Percentiles rank a stretch among this genome's conserved stretches.
These are phyloP conservation scores for Xylaria acuta DNA, from an alignment of 495 filamentous ascomycete genomes.

Conservation along the genomic window DNA sequence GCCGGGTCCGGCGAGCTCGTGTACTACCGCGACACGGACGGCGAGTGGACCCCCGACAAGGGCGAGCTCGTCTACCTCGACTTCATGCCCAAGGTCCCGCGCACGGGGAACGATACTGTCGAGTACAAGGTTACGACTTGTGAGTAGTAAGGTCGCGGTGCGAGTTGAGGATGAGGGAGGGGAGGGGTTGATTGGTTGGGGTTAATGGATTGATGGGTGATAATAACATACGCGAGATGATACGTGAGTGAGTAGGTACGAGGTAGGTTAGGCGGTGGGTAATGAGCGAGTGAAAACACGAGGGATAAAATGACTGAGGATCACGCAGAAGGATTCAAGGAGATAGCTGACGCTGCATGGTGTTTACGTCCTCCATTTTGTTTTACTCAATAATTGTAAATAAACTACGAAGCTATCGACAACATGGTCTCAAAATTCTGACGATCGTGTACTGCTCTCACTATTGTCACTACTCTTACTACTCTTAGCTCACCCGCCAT, in stretches of 20 bases:
- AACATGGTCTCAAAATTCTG: neutral
- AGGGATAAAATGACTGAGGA: neutral
- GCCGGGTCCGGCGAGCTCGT: constrained; percentile 46
- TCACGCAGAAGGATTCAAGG: neutral
- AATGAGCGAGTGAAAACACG: neutral
- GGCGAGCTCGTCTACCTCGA: constrained; percentile 48
- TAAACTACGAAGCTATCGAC: neutral
- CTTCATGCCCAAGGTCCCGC: constrained; percentile 50
- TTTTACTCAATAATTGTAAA: neutral
- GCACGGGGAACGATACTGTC: constrained; percentile 47
- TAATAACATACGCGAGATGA: neutral
- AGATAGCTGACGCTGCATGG: neutral
- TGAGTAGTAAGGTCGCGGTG: no score
- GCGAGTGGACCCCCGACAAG: constrained; percentile 48
- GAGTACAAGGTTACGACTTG: constrained; percentile 47
- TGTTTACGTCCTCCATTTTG: neutral
- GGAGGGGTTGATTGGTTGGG: neutral
- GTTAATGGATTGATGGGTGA: neutral
- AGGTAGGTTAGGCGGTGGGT: no score
- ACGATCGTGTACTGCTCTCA: no score
- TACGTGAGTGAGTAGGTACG: neutral
- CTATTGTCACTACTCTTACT: no score
- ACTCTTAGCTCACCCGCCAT: no score
- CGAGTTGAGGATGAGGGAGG: no score
- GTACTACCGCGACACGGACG: constrained; percentile 50